Conservation (phyloP, 1,284 basidiomycete genomes). For the Psilocybe mexicana region DNA sequence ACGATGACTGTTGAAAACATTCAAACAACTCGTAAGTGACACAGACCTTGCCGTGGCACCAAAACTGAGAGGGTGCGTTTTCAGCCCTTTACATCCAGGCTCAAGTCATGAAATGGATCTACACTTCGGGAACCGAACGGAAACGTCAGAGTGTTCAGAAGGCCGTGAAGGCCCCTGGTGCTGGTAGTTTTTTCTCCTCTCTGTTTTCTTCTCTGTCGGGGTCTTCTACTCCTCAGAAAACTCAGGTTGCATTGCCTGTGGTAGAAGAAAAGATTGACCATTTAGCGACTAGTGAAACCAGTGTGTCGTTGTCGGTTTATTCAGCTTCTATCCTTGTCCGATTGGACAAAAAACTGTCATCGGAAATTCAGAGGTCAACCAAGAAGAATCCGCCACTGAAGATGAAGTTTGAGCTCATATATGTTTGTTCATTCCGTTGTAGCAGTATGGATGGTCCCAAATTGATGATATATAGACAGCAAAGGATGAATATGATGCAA, state of each 20-base stretch:
- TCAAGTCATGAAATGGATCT: conserved; percentile 82
- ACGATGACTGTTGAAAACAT: conserved; percentile 74
- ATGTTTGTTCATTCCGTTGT: conserved; percentile 45
- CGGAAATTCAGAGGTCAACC: conserved; percentile 88
- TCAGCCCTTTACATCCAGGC: conserved; percentile 80
- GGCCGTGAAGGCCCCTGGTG: conserved; percentile 35
- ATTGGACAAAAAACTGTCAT: conserved; percentile 70
- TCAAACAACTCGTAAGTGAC: conserved; percentile 61
- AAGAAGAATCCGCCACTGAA: conserved; percentile 90
- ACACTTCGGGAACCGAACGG: conserved; percentile 70
- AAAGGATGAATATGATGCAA: conserved; percentile 85
- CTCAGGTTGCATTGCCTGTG: conserved; percentile 40
- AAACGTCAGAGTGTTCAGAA: conserved; percentile 34
- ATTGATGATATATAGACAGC: conserved; percentile 59
- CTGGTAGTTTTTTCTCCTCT: conserved; percentile 69
- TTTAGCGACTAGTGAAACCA: conserved; percentile 56
- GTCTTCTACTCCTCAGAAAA: conserved; percentile 40
- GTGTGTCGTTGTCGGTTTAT: conserved; percentile 81
- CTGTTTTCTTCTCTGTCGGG: conserved; percentile 67
- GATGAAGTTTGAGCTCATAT: conserved; percentile 86
- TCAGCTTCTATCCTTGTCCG: conserved; percentile 80
- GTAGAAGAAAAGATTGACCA: conserved; percentile 52
- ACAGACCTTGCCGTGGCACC: neutral
- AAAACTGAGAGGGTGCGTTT: conserved; percentile 6
- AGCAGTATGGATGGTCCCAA: neutral